These are phyloP conservation scores for Lanmaoa pseudosensibilis DNA, from an alignment of 768 basidiomycete species.

Conservation along the genomic window DNA sequence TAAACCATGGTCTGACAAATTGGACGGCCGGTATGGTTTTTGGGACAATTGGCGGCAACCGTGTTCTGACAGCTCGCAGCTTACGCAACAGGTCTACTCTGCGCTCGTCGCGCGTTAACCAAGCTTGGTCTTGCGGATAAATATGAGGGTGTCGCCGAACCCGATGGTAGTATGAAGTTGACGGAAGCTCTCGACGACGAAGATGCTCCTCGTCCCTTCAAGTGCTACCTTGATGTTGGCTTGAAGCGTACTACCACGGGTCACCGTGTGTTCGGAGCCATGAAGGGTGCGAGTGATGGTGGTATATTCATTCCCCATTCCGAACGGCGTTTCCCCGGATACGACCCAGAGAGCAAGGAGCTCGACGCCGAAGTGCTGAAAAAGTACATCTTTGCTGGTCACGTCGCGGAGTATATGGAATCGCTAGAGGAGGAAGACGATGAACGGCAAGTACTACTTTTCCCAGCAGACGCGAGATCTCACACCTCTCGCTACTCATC, in stretches of 20 bases:
- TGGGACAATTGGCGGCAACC: not conserved
- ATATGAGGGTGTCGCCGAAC: conserved; percentile 91
- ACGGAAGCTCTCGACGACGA: conserved; percentile 90
- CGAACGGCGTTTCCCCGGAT: conserved; percentile 97
- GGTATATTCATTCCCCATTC: conserved; percentile 98
- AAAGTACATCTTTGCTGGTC: conserved; percentile 97
- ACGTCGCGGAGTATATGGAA: conserved; percentile 99
- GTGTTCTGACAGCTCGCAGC: conserved; percentile 44
- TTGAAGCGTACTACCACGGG: conserved; percentile 97
- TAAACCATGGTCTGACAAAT: conserved; percentile 98
- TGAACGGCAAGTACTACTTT: conserved; percentile 61
- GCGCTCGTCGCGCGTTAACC: conserved; percentile 89
- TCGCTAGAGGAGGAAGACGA: conserved; percentile 99
- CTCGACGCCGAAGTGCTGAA: conserved; percentile 93
- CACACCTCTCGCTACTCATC: conserved; percentile 4
- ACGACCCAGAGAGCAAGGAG: conserved; percentile 88
- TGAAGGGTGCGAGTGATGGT: conserved; percentile 98
- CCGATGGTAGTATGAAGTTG: conserved; percentile 79
- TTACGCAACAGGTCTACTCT: conserved; percentile 95
- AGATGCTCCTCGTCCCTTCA: conserved; percentile 97
- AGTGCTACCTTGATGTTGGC: conserved; percentile 97
- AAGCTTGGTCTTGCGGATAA: conserved; percentile 98
- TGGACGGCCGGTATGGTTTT: conserved; percentile 82
- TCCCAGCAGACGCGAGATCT: not conserved
- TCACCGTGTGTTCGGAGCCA: conserved; percentile 94